phyloP scores from a whole-genome alignment of 305 asterid species.

The Fraxinus baroniana region DNA sequence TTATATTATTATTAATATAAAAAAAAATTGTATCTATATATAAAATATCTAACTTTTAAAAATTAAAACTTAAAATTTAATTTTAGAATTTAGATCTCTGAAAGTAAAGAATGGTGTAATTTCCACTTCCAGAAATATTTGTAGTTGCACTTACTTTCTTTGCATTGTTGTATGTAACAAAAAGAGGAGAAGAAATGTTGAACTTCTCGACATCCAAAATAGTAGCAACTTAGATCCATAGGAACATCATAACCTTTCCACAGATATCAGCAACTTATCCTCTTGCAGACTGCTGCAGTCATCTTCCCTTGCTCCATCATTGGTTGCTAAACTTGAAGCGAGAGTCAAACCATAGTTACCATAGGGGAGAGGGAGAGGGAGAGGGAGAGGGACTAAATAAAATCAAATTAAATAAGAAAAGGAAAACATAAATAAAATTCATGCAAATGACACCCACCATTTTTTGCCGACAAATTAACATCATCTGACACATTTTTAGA shows the following conservation, averaged over 20 bases:
- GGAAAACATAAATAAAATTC: neutral
- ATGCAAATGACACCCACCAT: slow-evolving; percentile 33
- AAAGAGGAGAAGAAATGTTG: neutral
- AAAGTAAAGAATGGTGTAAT: too few species aligned
- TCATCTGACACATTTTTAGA: slow-evolving; percentile 30
- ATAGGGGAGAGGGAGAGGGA: too few species aligned
- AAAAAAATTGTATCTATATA: too few species aligned
- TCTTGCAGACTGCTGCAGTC: slow-evolving; percentile 29
- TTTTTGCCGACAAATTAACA: slow-evolving; percentile 22
- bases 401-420: neutral
- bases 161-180: neutral
- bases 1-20: too few species aligned
- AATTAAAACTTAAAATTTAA: too few species aligned
- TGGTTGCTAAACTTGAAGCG: slow-evolving; percentile 38
- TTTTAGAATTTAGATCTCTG: too few species aligned
- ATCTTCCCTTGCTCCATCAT: slow-evolving; percentile 25
- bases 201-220: neutral
- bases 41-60: too few species aligned
- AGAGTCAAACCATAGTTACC: slow-evolving; percentile 11
- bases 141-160: neutral
- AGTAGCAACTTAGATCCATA: neutral
- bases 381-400: too few species aligned
- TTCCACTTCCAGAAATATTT: neutral
- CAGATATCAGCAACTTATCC: slow-evolving; percentile 26
- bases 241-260: slow-evolving; percentile 37